Evolutionary conservation across 768 basidiomycete species (phyloP).

Genomic region (Mycena alexandri): DNA sequence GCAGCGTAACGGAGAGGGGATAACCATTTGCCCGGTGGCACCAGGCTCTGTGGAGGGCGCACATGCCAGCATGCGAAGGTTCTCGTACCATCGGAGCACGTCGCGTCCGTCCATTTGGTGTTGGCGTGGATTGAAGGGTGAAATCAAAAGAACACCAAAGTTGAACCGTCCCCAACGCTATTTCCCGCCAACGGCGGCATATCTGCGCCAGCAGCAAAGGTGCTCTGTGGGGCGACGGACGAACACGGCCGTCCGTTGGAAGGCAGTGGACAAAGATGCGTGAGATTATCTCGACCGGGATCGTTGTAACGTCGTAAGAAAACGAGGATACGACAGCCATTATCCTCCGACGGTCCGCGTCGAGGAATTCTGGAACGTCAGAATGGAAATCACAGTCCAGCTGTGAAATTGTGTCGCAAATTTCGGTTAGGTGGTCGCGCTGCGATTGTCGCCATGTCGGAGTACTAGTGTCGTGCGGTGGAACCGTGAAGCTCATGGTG

Average conservation of each 20-base stretch:
- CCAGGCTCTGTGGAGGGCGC: no score
- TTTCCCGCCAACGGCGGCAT: constrained; percentile 7
- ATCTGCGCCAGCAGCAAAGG: constrained; percentile 14
- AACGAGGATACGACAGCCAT: neutral
- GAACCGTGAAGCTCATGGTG: neutral
- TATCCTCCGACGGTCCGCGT: neutral
- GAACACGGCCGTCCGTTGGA: neutral
- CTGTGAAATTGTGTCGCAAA: neutral
- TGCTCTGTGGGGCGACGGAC: neutral
- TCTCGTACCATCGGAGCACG: no score
- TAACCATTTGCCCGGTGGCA: no score
- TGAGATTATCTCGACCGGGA: constrained; percentile 10
- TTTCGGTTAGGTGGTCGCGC: neutral
- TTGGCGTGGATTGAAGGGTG: no score
- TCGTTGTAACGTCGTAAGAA: neutral
- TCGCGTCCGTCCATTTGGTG: no score
- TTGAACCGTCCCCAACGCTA: neutral
- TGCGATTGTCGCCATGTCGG: neutral
- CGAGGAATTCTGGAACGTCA: neutral
- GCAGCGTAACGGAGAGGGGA: no score
- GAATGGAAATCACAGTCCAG: neutral
- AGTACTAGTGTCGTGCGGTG: neutral
- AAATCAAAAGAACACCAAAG: no score
- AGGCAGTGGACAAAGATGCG: constrained; percentile 8
- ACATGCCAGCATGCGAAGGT: no score